Conservation (phyloP, 2,329 filamentous ascomycete genomes). For the Parafenestella ontariensis region DNA sequence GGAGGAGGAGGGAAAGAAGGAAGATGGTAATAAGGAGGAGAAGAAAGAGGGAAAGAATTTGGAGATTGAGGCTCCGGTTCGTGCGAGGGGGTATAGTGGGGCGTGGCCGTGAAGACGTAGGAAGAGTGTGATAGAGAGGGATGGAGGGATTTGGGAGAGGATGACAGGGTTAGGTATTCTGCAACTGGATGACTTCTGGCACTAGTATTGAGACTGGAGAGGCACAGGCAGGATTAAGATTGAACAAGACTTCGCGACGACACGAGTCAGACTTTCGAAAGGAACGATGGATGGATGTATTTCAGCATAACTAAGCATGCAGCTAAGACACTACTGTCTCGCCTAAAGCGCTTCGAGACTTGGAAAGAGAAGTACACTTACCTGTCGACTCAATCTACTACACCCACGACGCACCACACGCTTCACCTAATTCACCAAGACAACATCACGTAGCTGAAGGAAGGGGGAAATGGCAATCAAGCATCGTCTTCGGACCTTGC, state of each 20-base stretch:
- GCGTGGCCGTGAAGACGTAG: conserved; percentile 11
- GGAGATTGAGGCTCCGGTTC: too few relatives aligned
- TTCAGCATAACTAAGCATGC: not conserved
- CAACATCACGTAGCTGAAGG: conserved; percentile 18
- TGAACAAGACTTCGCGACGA: not conserved
- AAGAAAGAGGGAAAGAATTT: not conserved
- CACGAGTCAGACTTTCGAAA: not conserved
- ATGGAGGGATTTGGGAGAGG: not conserved
- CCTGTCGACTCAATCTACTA: not conserved
- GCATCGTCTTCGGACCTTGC: conserved; percentile 69
- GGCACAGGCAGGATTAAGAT: not conserved
- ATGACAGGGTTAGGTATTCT: not conserved
- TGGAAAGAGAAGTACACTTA: not conserved
- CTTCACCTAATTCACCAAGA: not conserved
- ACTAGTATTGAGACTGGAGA: too few relatives aligned
- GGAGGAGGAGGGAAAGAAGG: not conserved
- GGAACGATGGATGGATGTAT: not conserved
- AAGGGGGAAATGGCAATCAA: conserved; percentile 78
- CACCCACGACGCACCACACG: conserved; percentile 12
- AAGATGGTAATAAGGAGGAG: not conserved
- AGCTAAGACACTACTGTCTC: not conserved
- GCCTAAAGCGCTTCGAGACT: not conserved
- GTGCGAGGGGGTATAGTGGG: conserved; percentile 7
- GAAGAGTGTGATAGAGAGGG: not conserved
- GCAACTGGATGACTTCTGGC: too few relatives aligned